Conservation (phyloP, 441 rosid genomes). For the Populus hybrid region DNA sequence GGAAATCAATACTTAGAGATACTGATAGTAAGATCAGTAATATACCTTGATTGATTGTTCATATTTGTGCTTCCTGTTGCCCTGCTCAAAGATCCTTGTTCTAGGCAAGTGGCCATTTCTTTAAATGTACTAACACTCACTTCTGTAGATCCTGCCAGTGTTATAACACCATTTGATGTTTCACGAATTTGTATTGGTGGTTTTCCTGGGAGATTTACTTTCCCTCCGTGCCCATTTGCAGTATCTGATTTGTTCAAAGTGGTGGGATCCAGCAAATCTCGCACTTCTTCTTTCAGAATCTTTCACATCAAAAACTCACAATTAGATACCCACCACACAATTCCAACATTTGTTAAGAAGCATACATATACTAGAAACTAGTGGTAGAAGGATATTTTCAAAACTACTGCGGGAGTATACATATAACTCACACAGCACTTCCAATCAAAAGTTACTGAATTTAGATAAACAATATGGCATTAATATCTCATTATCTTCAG, state of each 20-base stretch:
- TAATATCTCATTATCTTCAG: not conserved
- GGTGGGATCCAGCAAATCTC: conserved; percentile 81
- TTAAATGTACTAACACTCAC: conserved; percentile 63
- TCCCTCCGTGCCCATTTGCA: conserved; percentile 52
- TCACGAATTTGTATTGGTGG: conserved; percentile 97
- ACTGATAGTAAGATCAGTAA: not conserved
- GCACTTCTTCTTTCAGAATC: conserved; percentile 99
- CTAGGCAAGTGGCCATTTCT: conserved; percentile 95
- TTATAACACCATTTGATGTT: conserved; percentile 92
- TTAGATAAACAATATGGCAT: conserved; percentile 1
- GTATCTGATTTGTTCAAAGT: conserved; percentile 58
- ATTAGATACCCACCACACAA: conserved; percentile 21
- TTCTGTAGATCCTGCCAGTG: conserved; percentile 97
- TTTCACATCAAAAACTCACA: conserved; percentile 31
- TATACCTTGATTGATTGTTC: conserved; percentile 95
- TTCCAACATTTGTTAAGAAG: not conserved
- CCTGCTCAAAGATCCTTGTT: conserved; percentile 88
- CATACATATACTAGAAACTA: conserved; percentile 7
- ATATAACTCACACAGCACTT: not conserved
- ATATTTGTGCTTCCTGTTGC: conserved; percentile 99
- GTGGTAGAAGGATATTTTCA: not conserved
- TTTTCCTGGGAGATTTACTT: conserved; percentile 67
- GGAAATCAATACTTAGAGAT: not conserved
- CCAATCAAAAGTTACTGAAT: not conserved
- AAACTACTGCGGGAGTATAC: conserved; percentile 3